These are phyloP conservation scores for Colletotrichum agaves DNA, from an alignment of 2,329 filamentous ascomycete species.

Conservation along the genomic window DNA sequence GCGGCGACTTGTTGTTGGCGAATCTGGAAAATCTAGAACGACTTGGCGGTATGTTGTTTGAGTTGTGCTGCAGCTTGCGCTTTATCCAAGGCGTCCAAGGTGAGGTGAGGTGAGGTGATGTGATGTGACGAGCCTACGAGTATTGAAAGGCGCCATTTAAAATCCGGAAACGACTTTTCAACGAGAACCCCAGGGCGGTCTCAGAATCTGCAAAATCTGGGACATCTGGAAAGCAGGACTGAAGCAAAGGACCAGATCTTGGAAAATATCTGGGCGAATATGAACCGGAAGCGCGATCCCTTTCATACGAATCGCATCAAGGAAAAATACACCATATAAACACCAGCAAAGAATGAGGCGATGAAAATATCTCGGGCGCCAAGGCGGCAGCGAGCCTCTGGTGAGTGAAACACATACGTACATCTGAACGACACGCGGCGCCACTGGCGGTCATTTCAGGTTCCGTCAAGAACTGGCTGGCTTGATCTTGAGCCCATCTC, in stretches of 20 bases:
- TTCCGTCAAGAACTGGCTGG: background rate
- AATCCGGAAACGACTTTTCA: background rate
- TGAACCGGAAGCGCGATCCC: background rate
- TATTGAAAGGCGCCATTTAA: background rate
- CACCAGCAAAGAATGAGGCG: background rate
- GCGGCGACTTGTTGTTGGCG: background rate
- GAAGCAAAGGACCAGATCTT: background rate
- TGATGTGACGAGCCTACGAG: background rate
- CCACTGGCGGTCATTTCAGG: slow-evolving; percentile 22
- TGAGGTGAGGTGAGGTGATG: background rate
- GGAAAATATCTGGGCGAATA: slow-evolving; percentile 6
- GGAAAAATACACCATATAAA: background rate
- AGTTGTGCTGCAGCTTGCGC: background rate
- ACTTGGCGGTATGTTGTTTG: background rate
- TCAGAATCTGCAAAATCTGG: background rate
- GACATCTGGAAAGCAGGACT: background rate
- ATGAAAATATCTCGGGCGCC: slow-evolving; percentile 21
- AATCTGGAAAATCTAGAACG: slow-evolving; percentile 1
- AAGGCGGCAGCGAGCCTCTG: too few relatives aligned
- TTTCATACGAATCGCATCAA: background rate
- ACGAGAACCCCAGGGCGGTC: background rate
- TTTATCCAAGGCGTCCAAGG: too few relatives aligned
- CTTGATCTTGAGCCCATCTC: slow-evolving; percentile 8
- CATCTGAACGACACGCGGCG: slow-evolving; percentile 2
- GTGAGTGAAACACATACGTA: background rate